These are phyloP conservation scores for Fusarium subglutinans DNA, from an alignment of 2,329 filamentous ascomycete species.

Conservation along the genomic window DNA sequence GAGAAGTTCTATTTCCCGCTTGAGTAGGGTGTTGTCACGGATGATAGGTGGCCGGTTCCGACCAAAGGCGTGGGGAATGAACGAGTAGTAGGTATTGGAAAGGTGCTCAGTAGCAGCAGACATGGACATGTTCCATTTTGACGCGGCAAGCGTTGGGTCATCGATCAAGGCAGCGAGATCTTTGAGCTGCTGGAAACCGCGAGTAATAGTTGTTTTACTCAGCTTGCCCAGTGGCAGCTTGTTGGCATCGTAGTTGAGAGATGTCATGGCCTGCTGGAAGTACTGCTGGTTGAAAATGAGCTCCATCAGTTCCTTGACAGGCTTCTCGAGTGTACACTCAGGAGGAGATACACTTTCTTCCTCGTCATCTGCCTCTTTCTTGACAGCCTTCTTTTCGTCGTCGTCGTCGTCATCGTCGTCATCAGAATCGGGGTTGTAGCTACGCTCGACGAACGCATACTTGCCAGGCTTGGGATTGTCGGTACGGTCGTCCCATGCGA, in stretches of 20 bases:
- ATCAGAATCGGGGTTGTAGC: conserved; percentile 76
- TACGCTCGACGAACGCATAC: conserved; percentile 83
- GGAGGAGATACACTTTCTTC: conserved; percentile 48
- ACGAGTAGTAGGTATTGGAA: conserved; percentile 81
- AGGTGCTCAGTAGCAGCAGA: conserved; percentile 64
- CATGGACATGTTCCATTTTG: conserved; percentile 53
- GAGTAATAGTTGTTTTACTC: conserved; percentile 78
- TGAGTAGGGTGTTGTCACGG: conserved; percentile 63
- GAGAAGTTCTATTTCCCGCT: conserved; percentile 80
- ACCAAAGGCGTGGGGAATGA: conserved; percentile 85
- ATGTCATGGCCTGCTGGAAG: conserved; percentile 72
- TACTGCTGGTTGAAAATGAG: conserved; percentile 85
- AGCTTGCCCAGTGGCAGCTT: conserved; percentile 88
- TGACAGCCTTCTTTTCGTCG: conserved; percentile 41
- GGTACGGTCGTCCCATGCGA: conserved; percentile 62
- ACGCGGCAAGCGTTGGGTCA: conserved; percentile 56
- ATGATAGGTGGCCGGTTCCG: conserved; percentile 78
- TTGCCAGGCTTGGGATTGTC: conserved; percentile 69
- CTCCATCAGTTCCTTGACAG: conserved; percentile 75
- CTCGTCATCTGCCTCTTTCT: conserved; percentile 50
- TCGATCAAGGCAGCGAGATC: conserved; percentile 75
- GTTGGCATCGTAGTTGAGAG: conserved; percentile 75
- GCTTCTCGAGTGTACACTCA: conserved; percentile 65
- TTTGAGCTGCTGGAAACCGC: conserved; percentile 81
- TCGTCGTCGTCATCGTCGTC: conserved; percentile 60